These are phyloP conservation scores for Aaosphaeria pasadenensis DNA, from an alignment of 2,329 filamentous ascomycete genomes.

Conservation along the genomic window DNA sequence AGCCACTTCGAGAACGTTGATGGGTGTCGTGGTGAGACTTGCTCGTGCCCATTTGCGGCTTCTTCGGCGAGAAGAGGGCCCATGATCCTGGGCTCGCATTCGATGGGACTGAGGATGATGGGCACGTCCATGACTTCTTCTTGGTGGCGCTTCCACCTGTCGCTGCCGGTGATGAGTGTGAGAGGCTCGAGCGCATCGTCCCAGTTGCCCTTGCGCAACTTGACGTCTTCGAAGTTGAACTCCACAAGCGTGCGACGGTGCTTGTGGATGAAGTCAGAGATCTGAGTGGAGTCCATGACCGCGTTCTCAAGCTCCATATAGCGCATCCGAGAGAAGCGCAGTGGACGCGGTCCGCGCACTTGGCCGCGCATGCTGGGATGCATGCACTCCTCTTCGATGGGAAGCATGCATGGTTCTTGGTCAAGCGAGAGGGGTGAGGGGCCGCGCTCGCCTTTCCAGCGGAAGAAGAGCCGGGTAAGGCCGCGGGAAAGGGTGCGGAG, in stretches of 20 bases:
- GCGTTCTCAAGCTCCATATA: constrained; percentile 71
- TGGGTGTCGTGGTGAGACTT: constrained; percentile 7
- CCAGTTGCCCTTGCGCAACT: constrained; percentile 71
- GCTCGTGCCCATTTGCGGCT: constrained; percentile 4
- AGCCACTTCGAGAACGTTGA: constrained; percentile 31
- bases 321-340: constrained; percentile 64
- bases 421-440: constrained; percentile 71
- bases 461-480: constrained; percentile 71
- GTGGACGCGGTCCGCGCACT: constrained; percentile 39
- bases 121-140: constrained; percentile 42
- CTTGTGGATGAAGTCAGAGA: constrained; percentile 64
- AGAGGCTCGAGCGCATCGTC: constrained; percentile 77
- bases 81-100: constrained; percentile 32
- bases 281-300: constrained; percentile 67
- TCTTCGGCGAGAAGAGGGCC: constrained; percentile 32
- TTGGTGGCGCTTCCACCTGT: constrained; percentile 41
- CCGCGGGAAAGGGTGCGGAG: constrained; percentile 65
- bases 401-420: constrained; percentile 66
- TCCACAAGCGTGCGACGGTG: constrained; percentile 70
- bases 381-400: constrained; percentile 39
- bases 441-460: constrained; percentile 71
- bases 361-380: constrained; percentile 31
- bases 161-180: constrained; percentile 43
- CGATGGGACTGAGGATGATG: constrained; percentile 34
- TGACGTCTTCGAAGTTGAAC: constrained; percentile 76